Percentiles rank a stretch among this genome's conserved stretches.
phyloP scores from a whole-genome alignment of 148 eudicot genomes.

The Simmondsia chinensis region DNA sequence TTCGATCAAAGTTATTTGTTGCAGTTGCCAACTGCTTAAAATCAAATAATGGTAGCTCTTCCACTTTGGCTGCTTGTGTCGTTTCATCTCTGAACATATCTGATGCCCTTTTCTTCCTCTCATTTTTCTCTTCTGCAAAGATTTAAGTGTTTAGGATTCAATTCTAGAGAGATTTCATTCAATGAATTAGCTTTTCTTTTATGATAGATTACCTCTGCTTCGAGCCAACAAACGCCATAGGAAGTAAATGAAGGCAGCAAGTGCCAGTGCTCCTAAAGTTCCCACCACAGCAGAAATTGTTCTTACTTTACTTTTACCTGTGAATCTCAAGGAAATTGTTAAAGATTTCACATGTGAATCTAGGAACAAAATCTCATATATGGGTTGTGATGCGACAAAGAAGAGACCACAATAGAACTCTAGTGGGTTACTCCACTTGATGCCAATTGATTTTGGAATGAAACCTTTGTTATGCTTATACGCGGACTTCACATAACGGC shows the following conservation, averaged over 20 bases:
- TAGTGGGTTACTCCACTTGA: no score
- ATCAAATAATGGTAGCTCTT: slow-evolving; percentile 30
- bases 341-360: neutral
- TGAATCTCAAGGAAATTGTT: neutral
- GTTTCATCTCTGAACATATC: no score
- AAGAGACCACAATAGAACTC: neutral
- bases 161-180: no score
- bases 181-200: no score
- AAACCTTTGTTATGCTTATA: no score
- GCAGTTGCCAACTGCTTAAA: slow-evolving; percentile 29
- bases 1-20: slow-evolving; percentile 21
- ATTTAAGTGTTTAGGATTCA: no score
- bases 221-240: slow-evolving; percentile 3
- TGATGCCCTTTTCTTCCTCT: no score
- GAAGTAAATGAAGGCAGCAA: slow-evolving; percentile 1
- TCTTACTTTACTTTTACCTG: slow-evolving; percentile 11
- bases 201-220: slow-evolving; percentile 16
- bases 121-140: no score
- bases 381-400: neutral
- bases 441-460: no score
- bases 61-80: slow-evolving; percentile 8
- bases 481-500: no score
- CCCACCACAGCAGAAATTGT: slow-evolving; percentile 1
- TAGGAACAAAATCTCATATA: neutral
- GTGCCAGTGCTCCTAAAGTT: slow-evolving; percentile 5